Conservation (phyloP, 1,284 basidiomycete genomes). For the Malassezia restricta region DNA sequence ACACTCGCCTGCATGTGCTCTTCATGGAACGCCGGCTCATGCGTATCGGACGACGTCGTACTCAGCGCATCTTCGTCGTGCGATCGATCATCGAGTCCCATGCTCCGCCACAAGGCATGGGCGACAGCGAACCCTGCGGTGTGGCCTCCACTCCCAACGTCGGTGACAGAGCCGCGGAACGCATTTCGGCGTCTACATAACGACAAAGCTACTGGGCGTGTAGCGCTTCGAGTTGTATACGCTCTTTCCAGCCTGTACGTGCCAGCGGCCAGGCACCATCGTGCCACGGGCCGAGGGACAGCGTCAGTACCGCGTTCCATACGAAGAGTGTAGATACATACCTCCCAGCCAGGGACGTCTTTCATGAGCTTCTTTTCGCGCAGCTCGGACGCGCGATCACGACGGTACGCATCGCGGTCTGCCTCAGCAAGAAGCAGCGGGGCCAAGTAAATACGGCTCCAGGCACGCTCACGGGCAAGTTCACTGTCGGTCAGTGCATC, state of each 20-base stretch:
- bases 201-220: constrained; percentile 53
- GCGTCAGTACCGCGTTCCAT: too few species aligned
- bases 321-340: constrained; percentile 9
- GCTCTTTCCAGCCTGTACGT: constrained; percentile 56
- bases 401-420: constrained; percentile 77
- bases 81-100: background rate
- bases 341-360: constrained; percentile 72
- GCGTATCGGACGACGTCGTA: background rate
- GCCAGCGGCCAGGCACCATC: too few species aligned
- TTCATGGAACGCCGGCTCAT: constrained; percentile 64
- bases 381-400: constrained; percentile 63
- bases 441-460: constrained; percentile 90
- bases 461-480: constrained; percentile 79
- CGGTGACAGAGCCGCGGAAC: background rate
- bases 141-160: background rate
- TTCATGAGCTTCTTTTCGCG: constrained; percentile 90
- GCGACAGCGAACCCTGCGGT: background rate
- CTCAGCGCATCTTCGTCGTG: background rate
- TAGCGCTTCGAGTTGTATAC: constrained; percentile 76
- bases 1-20: constrained; percentile 64
- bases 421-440: constrained; percentile 76
- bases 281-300: too few species aligned
- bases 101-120: background rate
- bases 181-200: constrained; percentile 35
- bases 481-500: constrained; percentile 54